A percentile compares a stretch with the other conserved stretches of the same genome.
These are phyloP conservation scores for Cryphonectria carpinicola DNA, from an alignment of 2,329 filamentous ascomycete genomes.

Conservation along the genomic window DNA sequence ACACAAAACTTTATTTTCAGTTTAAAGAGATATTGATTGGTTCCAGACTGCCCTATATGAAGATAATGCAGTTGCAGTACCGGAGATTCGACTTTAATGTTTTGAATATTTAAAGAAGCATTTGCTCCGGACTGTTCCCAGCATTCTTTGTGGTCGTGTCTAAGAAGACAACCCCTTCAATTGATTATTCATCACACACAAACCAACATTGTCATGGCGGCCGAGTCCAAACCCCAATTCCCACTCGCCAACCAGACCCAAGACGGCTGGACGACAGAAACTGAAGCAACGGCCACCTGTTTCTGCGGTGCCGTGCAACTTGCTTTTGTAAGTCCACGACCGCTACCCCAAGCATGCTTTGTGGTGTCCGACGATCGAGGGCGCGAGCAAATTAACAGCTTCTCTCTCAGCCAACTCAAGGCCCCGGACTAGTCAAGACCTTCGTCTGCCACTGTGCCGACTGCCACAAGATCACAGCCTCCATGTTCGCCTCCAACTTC, in stretches of 20 bases:
- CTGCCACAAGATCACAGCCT: constrained; percentile 65
- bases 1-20: too few relatives aligned
- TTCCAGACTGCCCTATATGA: too few relatives aligned
- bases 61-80: too few relatives aligned
- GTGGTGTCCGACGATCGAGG: not conserved
- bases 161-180: not conserved
- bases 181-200: not conserved
- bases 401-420: constrained; percentile 48
- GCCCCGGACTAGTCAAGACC: constrained; percentile 48
- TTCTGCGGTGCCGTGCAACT: constrained; percentile 61
- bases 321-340: constrained; percentile 47
- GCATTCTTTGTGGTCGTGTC: not conserved
- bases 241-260: not conserved
- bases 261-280: not conserved
- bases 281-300: constrained; percentile 60
- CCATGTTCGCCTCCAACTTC: constrained; percentile 66
- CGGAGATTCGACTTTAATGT: not conserved
- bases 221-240: constrained; percentile 1
- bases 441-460: constrained; percentile 66
- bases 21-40: too few relatives aligned
- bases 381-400: not conserved
- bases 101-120: not conserved
- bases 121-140: not conserved
- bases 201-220: not conserved
- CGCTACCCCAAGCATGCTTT: not conserved